Evolutionary conservation across 495 filamentous ascomycete genomes (phyloP), one percentile per base, ranked within the genome.

Genomic region (Aspergillus bertholletiae): DNA sequence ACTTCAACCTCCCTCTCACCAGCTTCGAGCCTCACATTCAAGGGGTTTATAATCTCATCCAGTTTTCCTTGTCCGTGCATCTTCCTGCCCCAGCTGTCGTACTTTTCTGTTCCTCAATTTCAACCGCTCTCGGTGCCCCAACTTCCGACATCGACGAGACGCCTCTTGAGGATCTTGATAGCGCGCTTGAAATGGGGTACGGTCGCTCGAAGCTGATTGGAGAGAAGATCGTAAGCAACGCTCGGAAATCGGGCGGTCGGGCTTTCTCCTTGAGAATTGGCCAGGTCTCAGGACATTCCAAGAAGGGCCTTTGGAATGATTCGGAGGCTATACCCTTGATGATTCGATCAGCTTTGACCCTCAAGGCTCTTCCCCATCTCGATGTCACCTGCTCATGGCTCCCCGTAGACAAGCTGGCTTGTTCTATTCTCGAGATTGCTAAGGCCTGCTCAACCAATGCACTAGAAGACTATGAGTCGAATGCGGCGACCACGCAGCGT

Each of bases 221-320:
- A 27, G 84, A 87, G 60, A 73, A 72, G 17, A 72, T 84, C 24
- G 64, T 79, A 17, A 66, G 67, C 30, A 56, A 59, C 13, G 74
- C 78, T 1, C 75, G 72, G 13, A 53, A 49, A 12, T 39, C 56
- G 7, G 66, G 74, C 5, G 76, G 74, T 3, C 53, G 66, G 11
- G 65, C 77, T 0, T 73, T 73, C 21, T 76, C 82, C 3, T 68
- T 86, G 6, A 73, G 84, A 3, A 80, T 86, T 11, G 84, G 84
- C 0, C 84, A 87, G 58, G 76, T 86, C 15, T 84, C 80, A 2
- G 82, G 83, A 22, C 69, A 74, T 46, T 73, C 69, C 1, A 71
- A 70, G 46, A 62, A 65, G 49, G 83, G 81, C 0, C 52, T 81
- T 0, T 86, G 84, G 84, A 86, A 85, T 60, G 76, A 79, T 43